These are phyloP conservation scores for Vitis rotundifolia DNA, from an alignment of 164 flowering plant species.

Conservation along the genomic window DNA sequence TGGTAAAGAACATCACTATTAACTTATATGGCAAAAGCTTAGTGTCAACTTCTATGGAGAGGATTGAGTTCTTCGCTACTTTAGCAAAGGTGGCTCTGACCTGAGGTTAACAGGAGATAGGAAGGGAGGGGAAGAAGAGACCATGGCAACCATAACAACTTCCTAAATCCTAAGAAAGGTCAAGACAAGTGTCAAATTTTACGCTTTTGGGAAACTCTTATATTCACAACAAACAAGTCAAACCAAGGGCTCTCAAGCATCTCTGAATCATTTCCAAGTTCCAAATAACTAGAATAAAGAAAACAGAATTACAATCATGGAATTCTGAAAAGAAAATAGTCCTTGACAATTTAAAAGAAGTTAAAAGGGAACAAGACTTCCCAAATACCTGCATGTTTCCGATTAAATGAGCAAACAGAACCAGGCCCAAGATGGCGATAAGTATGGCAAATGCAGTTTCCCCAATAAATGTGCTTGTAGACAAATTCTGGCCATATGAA, in stretches of 20 bases:
- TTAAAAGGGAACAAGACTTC: background rate
- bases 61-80: too few species aligned
- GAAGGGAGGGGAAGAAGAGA: too few species aligned
- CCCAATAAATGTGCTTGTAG: constrained; percentile 59
- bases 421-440: constrained; percentile 62
- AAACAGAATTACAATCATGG: background rate
- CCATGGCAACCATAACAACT: too few species aligned
- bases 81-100: too few species aligned
- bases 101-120: too few species aligned
- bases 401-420: constrained; percentile 68
- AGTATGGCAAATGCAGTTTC: constrained; percentile 63
- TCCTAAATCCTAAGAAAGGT: too few species aligned
- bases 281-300: background rate
- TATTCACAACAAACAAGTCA: background rate
- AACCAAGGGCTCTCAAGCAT: too few species aligned
- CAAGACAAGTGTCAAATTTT: too few species aligned
- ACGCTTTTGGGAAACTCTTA: too few species aligned
- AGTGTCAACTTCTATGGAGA: too few species aligned
- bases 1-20: too few species aligned
- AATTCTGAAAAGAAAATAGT: background rate
- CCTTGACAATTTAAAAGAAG: background rate
- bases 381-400: constrained; percentile 75
- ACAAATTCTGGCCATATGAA: constrained; percentile 61
- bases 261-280: background rate
- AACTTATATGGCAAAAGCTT: too few species aligned